A percentile compares a stretch with the other conserved stretches of the same genome.
These are phyloP conservation scores for Chaetothyriales sp. DNA, from an alignment of 2,329 filamentous ascomycete species.

Conservation along the genomic window DNA sequence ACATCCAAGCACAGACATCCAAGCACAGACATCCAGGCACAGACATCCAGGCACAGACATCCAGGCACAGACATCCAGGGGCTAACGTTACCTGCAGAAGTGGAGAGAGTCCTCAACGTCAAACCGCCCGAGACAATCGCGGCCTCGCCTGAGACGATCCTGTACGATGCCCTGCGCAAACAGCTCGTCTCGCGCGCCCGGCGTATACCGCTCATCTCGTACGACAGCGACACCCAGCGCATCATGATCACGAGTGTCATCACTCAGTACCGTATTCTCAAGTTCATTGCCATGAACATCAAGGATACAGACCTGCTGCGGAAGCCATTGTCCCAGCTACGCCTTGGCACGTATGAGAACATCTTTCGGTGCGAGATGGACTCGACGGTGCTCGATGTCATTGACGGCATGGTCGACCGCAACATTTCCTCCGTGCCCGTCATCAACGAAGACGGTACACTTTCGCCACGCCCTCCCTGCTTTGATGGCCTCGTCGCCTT, in stretches of 20 bases:
- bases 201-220: conserved; percentile 83
- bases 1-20: conserved; percentile 5
- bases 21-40: neutral
- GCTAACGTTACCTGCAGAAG: conserved; percentile 45
- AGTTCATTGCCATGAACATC: conserved; percentile 94
- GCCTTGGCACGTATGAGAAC: conserved; percentile 69
- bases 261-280: conserved; percentile 95
- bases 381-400: conserved; percentile 83
- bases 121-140: conserved; percentile 86
- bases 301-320: conserved; percentile 76
- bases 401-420: conserved; percentile 79
- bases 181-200: conserved; percentile 91
- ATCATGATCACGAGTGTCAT: conserved; percentile 93
- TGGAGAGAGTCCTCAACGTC: conserved; percentile 87
- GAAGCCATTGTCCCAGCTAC: conserved; percentile 72
- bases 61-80: conserved; percentile 6
- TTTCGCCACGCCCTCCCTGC: neutral
- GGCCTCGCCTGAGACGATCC: conserved; percentile 76
- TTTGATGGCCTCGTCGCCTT: neutral
- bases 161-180: conserved; percentile 87
- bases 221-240: conserved; percentile 83
- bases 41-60: conserved; percentile 5
- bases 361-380: conserved; percentile 77
- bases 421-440: conserved; percentile 95
- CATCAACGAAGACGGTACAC: conserved; percentile 56